phyloP scores from a whole-genome alignment of 176 grass and related monocot species.

The Poa annua region DNA sequence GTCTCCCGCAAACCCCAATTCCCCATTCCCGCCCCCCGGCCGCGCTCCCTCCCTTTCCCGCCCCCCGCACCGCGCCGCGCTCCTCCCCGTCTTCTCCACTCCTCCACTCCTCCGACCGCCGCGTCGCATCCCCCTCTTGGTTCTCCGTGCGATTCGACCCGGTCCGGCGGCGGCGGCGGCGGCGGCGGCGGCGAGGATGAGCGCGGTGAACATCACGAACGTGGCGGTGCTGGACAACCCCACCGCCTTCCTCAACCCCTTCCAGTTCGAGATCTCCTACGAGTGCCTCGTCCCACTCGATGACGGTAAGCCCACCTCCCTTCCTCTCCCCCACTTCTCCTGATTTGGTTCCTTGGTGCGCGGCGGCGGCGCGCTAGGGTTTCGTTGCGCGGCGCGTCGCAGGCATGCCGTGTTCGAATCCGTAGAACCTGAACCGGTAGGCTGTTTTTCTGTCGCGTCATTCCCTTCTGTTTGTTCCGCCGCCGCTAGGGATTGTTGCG shows the following conservation, averaged over 20 bases:
- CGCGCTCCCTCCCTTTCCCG: background rate
- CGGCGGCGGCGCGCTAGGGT: conserved; percentile 40
- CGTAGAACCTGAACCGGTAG: background rate
- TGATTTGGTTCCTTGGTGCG: background rate
- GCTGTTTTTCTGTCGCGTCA: background rate
- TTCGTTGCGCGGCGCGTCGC: background rate
- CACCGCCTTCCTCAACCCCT: conserved; percentile 89
- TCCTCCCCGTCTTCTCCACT: no score
- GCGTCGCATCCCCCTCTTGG: background rate
- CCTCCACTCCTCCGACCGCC: no score
- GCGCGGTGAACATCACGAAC: conserved; percentile 98
- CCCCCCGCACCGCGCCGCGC: background rate
- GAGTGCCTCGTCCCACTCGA: conserved; percentile 97
- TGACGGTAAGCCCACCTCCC: conserved; percentile 53
- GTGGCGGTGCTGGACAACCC: conserved; percentile 98
- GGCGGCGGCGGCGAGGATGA: conserved; percentile 69
- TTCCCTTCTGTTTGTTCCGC: background rate
- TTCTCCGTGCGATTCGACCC: background rate
- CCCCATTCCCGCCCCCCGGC: conserved; percentile 3
- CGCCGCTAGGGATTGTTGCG: background rate
- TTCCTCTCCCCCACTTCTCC: background rate
- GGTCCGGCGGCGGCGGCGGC: background rate
- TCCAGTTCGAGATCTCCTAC: conserved; percentile 99
- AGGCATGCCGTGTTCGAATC: background rate
- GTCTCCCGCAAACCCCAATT: conserved; percentile 30